phyloP scores from a whole-genome alignment of 1,284 basidiomycete genomes.

The Apiotrichum montevideense region DNA sequence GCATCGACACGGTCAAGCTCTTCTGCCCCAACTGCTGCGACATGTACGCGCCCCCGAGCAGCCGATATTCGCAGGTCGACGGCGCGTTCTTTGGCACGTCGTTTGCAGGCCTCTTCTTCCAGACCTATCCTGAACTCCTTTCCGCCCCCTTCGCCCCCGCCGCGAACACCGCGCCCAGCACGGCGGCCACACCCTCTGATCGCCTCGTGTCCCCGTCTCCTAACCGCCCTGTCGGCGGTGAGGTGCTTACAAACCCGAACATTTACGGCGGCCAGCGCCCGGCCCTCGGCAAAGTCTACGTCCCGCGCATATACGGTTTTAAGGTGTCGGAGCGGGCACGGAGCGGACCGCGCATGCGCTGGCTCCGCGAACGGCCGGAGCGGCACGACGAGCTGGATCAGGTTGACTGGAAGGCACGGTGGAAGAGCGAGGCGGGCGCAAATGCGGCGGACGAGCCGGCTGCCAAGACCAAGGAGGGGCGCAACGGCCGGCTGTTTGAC shows the following conservation, averaged over 20 bases:
- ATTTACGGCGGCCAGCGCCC: constrained; percentile 70
- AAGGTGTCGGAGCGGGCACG: constrained; percentile 57
- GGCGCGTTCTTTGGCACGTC: constrained; percentile 99
- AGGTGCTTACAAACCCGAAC: constrained; percentile 57
- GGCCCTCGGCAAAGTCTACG: constrained; percentile 77
- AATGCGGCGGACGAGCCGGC: neutral
- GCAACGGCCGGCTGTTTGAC: constrained; percentile 32
- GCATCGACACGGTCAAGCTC: constrained; percentile 96
- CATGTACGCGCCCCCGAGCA: constrained; percentile 91
- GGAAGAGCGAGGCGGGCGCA: constrained; percentile 51
- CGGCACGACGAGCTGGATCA: constrained; percentile 70
- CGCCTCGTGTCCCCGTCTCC: constrained; percentile 14
- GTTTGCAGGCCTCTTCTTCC: constrained; percentile 95
- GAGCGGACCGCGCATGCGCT: constrained; percentile 92
- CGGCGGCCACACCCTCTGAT: constrained; percentile 7
- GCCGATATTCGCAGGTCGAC: constrained; percentile 92
- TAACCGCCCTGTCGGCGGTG: constrained; percentile 24
- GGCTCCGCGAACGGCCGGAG: constrained; percentile 81
- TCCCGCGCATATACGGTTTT: constrained; percentile 84
- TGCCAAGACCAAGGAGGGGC: constrained; percentile 6
- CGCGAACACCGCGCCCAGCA: constrained; percentile 38
- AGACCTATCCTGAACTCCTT: constrained; percentile 86
- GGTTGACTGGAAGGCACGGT: constrained; percentile 79
- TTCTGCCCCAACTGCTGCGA: constrained; percentile 99
- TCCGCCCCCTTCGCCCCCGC: constrained; percentile 66